Evolutionary conservation across 2,329 filamentous ascomycete species (phyloP), one percentile per base, ranked within the genome.

Genomic region (Fusarium temperatum): DNA sequence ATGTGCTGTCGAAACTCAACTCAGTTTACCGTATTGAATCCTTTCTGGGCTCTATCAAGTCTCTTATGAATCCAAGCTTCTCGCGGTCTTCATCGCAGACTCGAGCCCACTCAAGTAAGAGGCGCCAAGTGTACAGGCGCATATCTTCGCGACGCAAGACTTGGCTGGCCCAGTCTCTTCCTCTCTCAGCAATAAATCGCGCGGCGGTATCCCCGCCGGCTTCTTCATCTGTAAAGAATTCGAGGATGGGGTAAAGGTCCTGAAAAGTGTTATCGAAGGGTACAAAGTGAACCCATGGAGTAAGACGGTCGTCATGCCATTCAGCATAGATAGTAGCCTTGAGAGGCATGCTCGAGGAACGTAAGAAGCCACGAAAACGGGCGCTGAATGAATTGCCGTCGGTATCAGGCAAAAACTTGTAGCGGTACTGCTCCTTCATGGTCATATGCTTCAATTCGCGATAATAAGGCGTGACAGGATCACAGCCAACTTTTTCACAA

Each of bases 281-380:
- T 3, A 91, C 89, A 75, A 93, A 94, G 81, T 95, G 93, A 71
- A 88, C 84, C 92, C 92, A 95, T 0, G 91, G 89, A 20, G 89
- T 82, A 1, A 94, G 84, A 12, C 92, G 86, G 48, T 89, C 87
- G 78, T 94, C 92, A 78, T 94, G 92, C 93, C 93, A 94, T 79
- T 94, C 93, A 14, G 88, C 84, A 79, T 92, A 94, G 48, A 94
- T 86, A 8, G 92, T 94, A 18, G 90, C 88, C 82, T 94, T 94
- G 78, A 94, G 87, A 4, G 91, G 90, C 39, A 93, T 80, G 51
- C 88, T 90, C 3, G 88, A 92, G 42, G 88, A 91, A 32, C 87
- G 85, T 14, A 94, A 83, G 74, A 94, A 91, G 1, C 86, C 87
- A 53, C 88, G 86, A 81, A 89, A 92, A n/a, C 90, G 86, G 8